These are phyloP conservation scores for Uronychia setigera DNA, from an alignment of 73 alveolate species.

Conservation along the genomic window DNA sequence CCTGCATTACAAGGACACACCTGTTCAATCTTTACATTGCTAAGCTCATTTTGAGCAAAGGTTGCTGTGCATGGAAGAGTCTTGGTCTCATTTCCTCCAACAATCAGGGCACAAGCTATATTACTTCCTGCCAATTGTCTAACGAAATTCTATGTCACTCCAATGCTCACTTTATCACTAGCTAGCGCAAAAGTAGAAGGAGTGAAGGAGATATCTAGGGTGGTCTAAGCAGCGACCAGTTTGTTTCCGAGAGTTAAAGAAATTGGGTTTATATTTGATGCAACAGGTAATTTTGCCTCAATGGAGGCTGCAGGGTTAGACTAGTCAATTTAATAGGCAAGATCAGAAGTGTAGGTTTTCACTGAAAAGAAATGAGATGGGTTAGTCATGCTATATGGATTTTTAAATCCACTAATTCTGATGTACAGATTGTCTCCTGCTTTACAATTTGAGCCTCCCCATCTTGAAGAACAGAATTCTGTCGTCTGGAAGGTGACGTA, in stretches of 20 bases:
- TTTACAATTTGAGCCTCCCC: constrained; percentile 16
- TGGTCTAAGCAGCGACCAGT: not conserved
- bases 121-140: not conserved
- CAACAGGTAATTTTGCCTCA: not conserved
- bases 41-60: constrained; percentile 6
- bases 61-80: constrained; percentile 15
- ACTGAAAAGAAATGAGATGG: not conserved
- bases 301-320: constrained; percentile 5
- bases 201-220: not conserved
- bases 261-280: not conserved
- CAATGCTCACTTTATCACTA: not conserved
- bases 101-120: constrained; percentile 10
- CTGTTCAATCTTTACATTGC: not conserved
- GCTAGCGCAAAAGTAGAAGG: not conserved
- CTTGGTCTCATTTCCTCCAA: not conserved
- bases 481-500: constrained; percentile 16
- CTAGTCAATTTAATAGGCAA: constrained; percentile 8
- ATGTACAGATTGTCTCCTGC: constrained; percentile 3
- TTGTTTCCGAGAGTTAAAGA: not conserved
- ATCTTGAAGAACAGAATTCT: constrained; percentile 15
- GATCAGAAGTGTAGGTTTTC: constrained; percentile 5
- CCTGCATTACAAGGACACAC: constrained; percentile 45
- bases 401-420: constrained; percentile 15
- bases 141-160: not conserved
- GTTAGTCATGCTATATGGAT: constrained; percentile 10